A percentile compares a stretch with the other conserved stretches of the same genome.
Evolutionary conservation across 2,329 filamentous ascomycete genomes (phyloP).

Genomic region (Aspergillus awamori): DNA sequence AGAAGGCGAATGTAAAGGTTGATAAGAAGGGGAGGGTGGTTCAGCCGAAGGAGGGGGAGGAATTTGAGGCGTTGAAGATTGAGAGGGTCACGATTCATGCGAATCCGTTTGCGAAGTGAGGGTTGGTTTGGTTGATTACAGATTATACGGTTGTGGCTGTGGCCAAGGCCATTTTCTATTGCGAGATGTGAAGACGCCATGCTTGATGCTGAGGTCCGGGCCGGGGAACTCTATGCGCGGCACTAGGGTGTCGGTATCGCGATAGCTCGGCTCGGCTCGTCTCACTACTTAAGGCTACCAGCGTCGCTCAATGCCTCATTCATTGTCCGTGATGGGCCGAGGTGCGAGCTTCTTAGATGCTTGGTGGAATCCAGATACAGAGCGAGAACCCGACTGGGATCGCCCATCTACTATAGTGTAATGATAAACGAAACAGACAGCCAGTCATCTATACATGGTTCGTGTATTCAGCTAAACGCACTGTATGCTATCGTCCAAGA

Average conservation of each 20-base stretch:
- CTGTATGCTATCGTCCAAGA: not conserved
- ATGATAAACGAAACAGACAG: not conserved
- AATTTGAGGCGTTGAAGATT: constrained; percentile 57
- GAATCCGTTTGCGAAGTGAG: constrained; percentile 65
- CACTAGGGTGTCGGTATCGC: not conserved
- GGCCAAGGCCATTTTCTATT: no score
- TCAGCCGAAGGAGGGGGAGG: constrained; percentile 45
- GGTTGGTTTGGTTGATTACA: no score
- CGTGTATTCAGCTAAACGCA: not conserved
- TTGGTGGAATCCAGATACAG: not conserved
- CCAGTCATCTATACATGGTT: not conserved
- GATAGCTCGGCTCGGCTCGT: not conserved
- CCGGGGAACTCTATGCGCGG: no score
- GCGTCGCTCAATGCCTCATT: not conserved
- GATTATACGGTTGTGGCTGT: no score
- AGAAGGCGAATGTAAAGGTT: constrained; percentile 61
- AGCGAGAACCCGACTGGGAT: not conserved
- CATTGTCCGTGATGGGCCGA: not conserved
- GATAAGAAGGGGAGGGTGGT: constrained; percentile 65
- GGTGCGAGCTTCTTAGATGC: not conserved
- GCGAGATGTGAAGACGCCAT: no score
- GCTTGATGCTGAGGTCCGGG: no score
- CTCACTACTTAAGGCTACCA: not conserved
- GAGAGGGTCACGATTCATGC: constrained; percentile 64
- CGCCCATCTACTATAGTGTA: not conserved